A percentile compares a stretch with the other conserved stretches of the same genome.
Evolutionary conservation across 1,139 yeast species (phyloP).

Genomic region (Hemisphaericaspora subhashii): DNA sequence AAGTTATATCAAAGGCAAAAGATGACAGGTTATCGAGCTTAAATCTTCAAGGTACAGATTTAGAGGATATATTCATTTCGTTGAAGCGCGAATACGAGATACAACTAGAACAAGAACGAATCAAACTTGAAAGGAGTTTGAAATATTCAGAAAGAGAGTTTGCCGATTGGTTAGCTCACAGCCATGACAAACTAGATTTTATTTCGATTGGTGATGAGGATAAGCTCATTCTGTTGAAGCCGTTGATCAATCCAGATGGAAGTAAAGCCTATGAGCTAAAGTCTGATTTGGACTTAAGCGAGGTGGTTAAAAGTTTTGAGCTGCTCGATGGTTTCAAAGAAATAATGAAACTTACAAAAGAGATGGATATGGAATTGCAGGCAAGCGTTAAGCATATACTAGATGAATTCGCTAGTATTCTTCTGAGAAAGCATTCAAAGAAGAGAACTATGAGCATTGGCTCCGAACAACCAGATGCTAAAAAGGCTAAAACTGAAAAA

Average conservation of each 20-base stretch:
- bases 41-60: slow-evolving; percentile 19
- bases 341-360: background rate
- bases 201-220: slow-evolving; percentile 4
- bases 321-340: slow-evolving; percentile 1
- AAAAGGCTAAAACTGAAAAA: slow-evolving; percentile 10
- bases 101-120: slow-evolving; percentile 16
- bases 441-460: slow-evolving; percentile 9
- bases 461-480: slow-evolving; percentile 8
- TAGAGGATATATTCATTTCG: slow-evolving; percentile 26
- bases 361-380: background rate
- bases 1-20: slow-evolving; percentile 18
- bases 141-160: slow-evolving; percentile 14
- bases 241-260: background rate
- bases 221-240: background rate
- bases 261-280: slow-evolving; percentile 1
- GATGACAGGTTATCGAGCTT: slow-evolving; percentile 31
- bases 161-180: slow-evolving; percentile 19
- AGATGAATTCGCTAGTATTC: slow-evolving; percentile 5
- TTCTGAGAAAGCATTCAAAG: slow-evolving; percentile 9
- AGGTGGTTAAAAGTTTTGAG: slow-evolving; percentile 4
- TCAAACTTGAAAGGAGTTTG: slow-evolving; percentile 14
- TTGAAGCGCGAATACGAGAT: slow-evolving; percentile 25
- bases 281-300: slow-evolving; percentile 3
- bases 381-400: slow-evolving; percentile 5
- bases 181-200: slow-evolving; percentile 11